Evolutionary conservation across 495 filamentous ascomycete species (phyloP).

Genomic region (Penicillium turbatum): DNA sequence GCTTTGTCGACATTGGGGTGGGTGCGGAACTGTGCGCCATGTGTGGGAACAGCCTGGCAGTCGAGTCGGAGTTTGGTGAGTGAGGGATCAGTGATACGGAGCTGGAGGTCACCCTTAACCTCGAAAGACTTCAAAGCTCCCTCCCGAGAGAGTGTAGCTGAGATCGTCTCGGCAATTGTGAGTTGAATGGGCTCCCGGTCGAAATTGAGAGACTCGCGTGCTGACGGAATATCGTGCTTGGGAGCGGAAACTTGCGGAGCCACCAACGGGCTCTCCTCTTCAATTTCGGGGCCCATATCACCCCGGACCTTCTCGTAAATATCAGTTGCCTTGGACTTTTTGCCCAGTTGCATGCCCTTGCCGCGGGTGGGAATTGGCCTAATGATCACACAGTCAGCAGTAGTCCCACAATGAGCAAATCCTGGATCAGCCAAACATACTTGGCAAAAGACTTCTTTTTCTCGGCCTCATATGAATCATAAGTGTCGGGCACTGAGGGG

Average conservation of each 20-base stretch:
- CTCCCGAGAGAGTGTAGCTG: slow-evolving; percentile 80
- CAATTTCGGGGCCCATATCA: slow-evolving; percentile 74
- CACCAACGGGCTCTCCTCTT: slow-evolving; percentile 73
- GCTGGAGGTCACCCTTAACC: slow-evolving; percentile 84
- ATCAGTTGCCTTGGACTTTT: slow-evolving; percentile 93
- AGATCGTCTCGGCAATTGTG: slow-evolving; percentile 81
- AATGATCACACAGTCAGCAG: slow-evolving; percentile 10
- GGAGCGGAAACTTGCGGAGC: slow-evolving; percentile 53
- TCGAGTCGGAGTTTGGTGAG: slow-evolving; percentile 85
- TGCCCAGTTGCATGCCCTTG: slow-evolving; percentile 98
- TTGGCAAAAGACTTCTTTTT: slow-evolving; percentile 83
- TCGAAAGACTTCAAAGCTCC: slow-evolving; percentile 77
- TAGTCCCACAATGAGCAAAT: not conserved
- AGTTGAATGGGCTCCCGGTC: slow-evolving; percentile 81
- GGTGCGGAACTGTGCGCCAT: slow-evolving; percentile 82
- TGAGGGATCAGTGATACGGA: slow-evolving; percentile 80
- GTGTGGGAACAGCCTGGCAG: slow-evolving; percentile 65
- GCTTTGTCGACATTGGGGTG: slow-evolving; percentile 92
- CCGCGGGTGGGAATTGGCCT: slow-evolving; percentile 70
- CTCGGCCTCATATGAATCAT: slow-evolving; percentile 90
- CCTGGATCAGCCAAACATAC: slow-evolving; percentile 40
- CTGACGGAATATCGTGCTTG: slow-evolving; percentile 53
- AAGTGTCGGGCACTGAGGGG: slow-evolving; percentile 69
- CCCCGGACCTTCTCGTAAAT: slow-evolving; percentile 95
- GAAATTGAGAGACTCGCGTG: slow-evolving; percentile 58